Evolutionary conservation across 1,284 basidiomycete genomes (phyloP).

Genomic region (Trametes hirsuta): DNA sequence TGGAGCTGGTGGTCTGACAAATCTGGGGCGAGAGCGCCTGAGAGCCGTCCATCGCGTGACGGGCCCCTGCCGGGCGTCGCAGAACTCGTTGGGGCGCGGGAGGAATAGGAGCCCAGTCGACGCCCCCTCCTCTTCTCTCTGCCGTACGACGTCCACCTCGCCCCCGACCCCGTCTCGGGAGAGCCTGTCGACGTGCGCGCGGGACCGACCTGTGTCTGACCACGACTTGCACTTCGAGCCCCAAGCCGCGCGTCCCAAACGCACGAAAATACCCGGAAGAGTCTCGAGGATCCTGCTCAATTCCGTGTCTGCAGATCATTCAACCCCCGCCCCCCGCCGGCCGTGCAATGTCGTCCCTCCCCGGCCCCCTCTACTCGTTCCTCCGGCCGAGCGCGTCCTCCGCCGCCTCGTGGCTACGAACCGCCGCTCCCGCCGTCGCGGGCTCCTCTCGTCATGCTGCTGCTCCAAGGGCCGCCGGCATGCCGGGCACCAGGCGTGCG

Average conservation of each 20-base stretch:
- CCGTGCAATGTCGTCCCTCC: not conserved
- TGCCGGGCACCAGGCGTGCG: slow-evolving; percentile 21
- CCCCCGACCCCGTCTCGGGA: not conserved
- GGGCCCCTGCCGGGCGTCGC: not conserved
- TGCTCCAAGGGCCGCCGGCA: not conserved
- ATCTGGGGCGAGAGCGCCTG: slow-evolving; percentile 12
- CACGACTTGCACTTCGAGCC: not conserved
- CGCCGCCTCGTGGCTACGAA: slow-evolving; percentile 4
- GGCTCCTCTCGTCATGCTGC: not conserved
- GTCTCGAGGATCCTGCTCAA: not conserved
- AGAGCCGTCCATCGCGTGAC: slow-evolving; percentile 20
- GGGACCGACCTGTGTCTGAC: not conserved
- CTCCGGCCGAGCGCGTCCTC: slow-evolving; percentile 20
- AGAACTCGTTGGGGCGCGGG: slow-evolving; percentile 10
- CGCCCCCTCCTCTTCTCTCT: not conserved
- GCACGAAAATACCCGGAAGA: not conserved
- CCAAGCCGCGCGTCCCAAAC: not conserved
- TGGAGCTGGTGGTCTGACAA: slow-evolving; percentile 14
- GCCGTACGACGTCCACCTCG: not conserved
- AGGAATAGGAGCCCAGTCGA: slow-evolving; percentile 9
- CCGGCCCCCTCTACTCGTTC: slow-evolving; percentile 15
- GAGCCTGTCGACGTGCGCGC: not conserved
- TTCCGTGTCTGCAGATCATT: slow-evolving; percentile 19
- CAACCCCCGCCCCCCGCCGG: not conserved
- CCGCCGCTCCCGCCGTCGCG: not conserved